phyloP scores from a whole-genome alignment of 257 asterid species.

The Scutellaria galericulata region DNA sequence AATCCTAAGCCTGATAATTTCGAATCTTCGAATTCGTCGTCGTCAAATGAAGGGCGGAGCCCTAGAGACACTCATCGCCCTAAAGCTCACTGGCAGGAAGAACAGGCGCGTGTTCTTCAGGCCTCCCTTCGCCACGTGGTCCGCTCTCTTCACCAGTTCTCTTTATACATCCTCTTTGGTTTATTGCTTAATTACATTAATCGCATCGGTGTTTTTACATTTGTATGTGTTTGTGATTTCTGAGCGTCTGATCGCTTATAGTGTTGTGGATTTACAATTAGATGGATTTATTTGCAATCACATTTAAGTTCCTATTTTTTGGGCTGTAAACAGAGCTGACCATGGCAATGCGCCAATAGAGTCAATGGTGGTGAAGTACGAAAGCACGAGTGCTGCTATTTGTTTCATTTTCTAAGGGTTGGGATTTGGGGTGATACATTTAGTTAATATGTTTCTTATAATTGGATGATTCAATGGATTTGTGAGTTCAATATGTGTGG shows the following conservation, averaged over 20 bases:
- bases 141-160: constrained; percentile 8
- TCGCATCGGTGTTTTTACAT: neutral
- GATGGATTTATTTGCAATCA: constrained; percentile 11
- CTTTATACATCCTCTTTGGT: neutral
- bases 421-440: neutral
- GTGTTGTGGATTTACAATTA: constrained; percentile 24
- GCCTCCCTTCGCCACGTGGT: constrained; percentile 90
- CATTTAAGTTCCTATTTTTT: neutral
- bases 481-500: constrained; percentile 2
- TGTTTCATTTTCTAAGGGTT: neutral
- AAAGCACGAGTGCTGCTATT: neutral
- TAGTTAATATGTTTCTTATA: neutral
- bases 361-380: neutral
- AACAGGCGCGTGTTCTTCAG: constrained; percentile 80
- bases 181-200: neutral
- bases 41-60: constrained; percentile 38
- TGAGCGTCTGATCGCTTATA: neutral
- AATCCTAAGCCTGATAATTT: constrained; percentile 42
- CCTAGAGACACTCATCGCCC: constrained; percentile 45
- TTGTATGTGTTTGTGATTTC: constrained; percentile 5
- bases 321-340: neutral
- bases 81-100: constrained; percentile 69
- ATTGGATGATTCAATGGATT: constrained; percentile 13
- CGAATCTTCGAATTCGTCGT: constrained; percentile 41
- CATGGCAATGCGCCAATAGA: neutral